phyloP scores from a whole-genome alignment of 139 green algal species.

The Chlorella vulgaris region DNA sequence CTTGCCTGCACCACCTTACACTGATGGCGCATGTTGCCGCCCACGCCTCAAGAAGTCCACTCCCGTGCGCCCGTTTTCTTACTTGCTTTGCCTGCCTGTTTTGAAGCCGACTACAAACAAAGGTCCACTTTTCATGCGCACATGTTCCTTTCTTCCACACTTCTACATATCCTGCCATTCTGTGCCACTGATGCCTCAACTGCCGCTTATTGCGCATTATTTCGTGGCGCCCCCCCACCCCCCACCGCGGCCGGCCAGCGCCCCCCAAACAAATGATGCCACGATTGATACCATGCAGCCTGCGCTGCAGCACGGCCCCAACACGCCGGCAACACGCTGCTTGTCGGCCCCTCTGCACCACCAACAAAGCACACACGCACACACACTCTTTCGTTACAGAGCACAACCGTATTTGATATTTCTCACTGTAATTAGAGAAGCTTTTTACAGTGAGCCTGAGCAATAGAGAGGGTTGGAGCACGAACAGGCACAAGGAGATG shows the following conservation, averaged over 20 bases:
- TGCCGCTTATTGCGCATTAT: not conserved
- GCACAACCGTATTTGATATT: no score
- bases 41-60: no score
- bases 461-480: not conserved
- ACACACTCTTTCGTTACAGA: no score
- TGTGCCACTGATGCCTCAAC: not conserved
- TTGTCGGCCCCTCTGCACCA: not conserved
- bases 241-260: not conserved
- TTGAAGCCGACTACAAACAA: not conserved
- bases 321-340: not conserved
- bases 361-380: not conserved
- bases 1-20: not conserved
- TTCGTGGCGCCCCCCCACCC: not conserved
- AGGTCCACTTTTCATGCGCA: no score
- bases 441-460: not conserved
- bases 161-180: not conserved
- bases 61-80: no score
- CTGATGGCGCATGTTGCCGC: not conserved
- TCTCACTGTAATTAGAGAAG: no score
- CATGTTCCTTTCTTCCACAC: no score
- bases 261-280: not conserved
- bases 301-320: not conserved
- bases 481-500: no score
- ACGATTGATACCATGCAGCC: not conserved
- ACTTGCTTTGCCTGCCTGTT: not conserved